These are phyloP conservation scores for Mollisiaceae sp. DNA, from an alignment of 2,329 filamentous ascomycete genomes.

Conservation along the genomic window DNA sequence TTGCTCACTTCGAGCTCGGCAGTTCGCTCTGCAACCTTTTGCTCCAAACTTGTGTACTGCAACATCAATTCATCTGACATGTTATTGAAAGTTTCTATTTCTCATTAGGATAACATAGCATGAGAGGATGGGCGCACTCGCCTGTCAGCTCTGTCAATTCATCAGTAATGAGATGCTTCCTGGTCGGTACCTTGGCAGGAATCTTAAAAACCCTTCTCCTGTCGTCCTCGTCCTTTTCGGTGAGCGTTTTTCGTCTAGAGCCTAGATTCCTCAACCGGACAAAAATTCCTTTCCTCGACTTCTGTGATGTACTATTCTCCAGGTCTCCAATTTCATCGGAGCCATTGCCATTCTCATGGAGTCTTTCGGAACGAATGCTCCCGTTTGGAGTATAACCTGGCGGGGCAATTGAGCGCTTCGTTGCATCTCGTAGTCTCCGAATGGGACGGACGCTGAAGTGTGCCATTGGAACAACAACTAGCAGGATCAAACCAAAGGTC, in stretches of 20 bases:
- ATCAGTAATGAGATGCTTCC: slow-evolving; percentile 78
- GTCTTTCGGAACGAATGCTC: slow-evolving; percentile 38
- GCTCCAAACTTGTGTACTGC: slow-evolving; percentile 84
- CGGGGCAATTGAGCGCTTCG: slow-evolving; percentile 41
- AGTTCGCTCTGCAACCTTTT: slow-evolving; percentile 82
- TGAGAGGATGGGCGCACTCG: slow-evolving; percentile 15
- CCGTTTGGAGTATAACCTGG: slow-evolving; percentile 41
- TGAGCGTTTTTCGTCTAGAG: slow-evolving; percentile 35
- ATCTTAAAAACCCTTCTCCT: slow-evolving; percentile 70
- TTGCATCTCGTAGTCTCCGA: slow-evolving; percentile 39
- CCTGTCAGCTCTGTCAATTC: slow-evolving; percentile 71
- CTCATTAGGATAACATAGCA: slow-evolving; percentile 56
- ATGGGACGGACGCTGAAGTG: slow-evolving; percentile 81
- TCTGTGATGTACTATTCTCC: slow-evolving; percentile 36
- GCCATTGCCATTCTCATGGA: slow-evolving; percentile 29
- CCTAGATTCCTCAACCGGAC: slow-evolving; percentile 36
- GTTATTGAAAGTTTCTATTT: slow-evolving; percentile 75
- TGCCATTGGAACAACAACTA: slow-evolving; percentile 78
- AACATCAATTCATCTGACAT: slow-evolving; percentile 91
- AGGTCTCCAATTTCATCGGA: slow-evolving; percentile 35
- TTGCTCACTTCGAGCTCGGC: slow-evolving; percentile 87
- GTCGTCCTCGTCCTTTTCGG: slow-evolving; percentile 49
- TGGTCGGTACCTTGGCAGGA: slow-evolving; percentile 78
- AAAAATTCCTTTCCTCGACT: slow-evolving; percentile 42
- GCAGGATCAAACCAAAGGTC: slow-evolving; percentile 72